Percentiles rank a stretch among this genome's conserved stretches.
Evolutionary conservation across 805 yeast genomes (phyloP).

Genomic region (Yarrowia divulgata): DNA sequence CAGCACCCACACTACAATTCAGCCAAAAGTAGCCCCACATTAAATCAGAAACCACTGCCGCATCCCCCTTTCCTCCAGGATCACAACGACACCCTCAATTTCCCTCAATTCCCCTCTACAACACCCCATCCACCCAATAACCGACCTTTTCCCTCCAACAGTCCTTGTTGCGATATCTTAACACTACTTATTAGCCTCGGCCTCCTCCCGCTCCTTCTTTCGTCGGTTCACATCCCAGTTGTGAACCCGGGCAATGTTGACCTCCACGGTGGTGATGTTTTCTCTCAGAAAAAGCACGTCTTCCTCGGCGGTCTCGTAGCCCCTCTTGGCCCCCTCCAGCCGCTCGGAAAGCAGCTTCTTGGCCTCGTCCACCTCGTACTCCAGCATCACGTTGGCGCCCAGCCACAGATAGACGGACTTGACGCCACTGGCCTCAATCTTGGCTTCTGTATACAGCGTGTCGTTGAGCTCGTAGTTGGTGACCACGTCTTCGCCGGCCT

Average conservation of each 20-base stretch:
- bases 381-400: conserved; percentile 98
- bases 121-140: not conserved
- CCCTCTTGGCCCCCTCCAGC: conserved; percentile 66
- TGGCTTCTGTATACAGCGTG: conserved; percentile 86
- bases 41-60: too few species aligned
- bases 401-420: conserved; percentile 86
- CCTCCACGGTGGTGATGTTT: conserved; percentile 97
- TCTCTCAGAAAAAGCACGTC: conserved; percentile 85
- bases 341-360: conserved; percentile 68
- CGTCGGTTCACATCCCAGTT: conserved; percentile 53
- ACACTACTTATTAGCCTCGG: conserved; percentile 11
- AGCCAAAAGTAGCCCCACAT: too few species aligned
- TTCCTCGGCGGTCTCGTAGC: conserved; percentile 69
- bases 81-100: too few species aligned
- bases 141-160: not conserved
- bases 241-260: conserved; percentile 81
- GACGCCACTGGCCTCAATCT: conserved; percentile 58
- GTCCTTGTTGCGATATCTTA: not conserved
- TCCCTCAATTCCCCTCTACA: too few species aligned
- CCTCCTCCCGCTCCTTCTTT: conserved; percentile 43
- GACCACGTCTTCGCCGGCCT: conserved; percentile 57
- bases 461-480: conserved; percentile 93
- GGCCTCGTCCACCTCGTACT: conserved; percentile 91
- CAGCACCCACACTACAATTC: too few species aligned
- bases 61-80: too few species aligned